Conservation (phyloP, 148 eudicot genomes). For the Dysphania ambrosioides region DNA sequence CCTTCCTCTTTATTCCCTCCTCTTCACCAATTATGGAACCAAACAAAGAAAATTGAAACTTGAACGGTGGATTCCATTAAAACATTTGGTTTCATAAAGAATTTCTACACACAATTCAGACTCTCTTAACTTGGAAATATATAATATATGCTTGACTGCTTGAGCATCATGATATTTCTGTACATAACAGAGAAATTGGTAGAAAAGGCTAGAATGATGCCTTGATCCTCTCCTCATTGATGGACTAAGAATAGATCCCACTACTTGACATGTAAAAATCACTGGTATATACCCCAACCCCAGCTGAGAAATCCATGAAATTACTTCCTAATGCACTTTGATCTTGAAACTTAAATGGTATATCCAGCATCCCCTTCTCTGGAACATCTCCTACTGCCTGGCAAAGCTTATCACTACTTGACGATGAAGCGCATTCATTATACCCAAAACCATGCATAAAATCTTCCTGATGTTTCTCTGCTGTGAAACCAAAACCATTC, state of each 20-base stretch:
- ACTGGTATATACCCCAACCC: conserved; percentile 8
- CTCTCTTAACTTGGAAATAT: not conserved
- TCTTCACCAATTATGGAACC: no score
- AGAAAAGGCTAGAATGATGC: not conserved
- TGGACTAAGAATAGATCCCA: not conserved
- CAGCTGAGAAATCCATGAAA: conserved; percentile 22
- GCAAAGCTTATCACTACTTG: conserved; percentile 8
- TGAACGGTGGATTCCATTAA: no score
- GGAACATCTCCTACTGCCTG: conserved; percentile 22
- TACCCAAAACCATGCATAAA: conserved; percentile 14
- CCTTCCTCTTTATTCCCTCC: no score
- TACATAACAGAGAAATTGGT: not conserved
- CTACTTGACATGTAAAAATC: conserved; percentile 13
- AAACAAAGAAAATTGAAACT: no score
- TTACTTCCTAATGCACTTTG: conserved; percentile 23
- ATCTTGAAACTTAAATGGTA: conserved; percentile 23
- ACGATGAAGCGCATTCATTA: conserved; percentile 19
- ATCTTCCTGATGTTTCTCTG: conserved; percentile 18
- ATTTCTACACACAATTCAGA: not conserved
- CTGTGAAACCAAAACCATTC: conserved; percentile 2
- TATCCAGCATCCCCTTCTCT: conserved; percentile 19
- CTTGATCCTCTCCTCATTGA: not conserved
- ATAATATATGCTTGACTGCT: not conserved
- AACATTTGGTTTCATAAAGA: not conserved
- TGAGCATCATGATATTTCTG: not conserved